Conservation (phyloP, 495 filamentous ascomycete species). For the Aspergillus hancockii region DNA sequence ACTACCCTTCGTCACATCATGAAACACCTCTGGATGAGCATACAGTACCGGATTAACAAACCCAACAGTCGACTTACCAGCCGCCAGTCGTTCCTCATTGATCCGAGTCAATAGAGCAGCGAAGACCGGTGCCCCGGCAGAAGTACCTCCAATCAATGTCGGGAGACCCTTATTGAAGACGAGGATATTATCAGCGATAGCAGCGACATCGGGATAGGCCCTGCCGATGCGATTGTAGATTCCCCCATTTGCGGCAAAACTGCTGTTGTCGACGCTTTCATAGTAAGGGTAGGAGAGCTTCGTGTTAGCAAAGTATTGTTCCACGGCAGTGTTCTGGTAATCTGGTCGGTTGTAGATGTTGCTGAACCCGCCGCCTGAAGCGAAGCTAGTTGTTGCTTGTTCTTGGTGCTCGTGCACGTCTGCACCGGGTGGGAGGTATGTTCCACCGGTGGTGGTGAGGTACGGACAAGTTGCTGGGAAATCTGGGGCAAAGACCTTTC, state of each 20-base stretch:
- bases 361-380: conserved; percentile 67
- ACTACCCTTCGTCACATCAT: conserved; percentile 60
- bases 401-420: conserved; percentile 39
- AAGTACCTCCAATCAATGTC: conserved; percentile 53
- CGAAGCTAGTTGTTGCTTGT: conserved; percentile 45
- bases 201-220: conserved; percentile 65
- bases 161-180: conserved; percentile 44
- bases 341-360: conserved; percentile 62
- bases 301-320: conserved; percentile 47
- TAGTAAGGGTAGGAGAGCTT: conserved; percentile 46
- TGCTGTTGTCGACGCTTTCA: conserved; percentile 37
- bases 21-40: conserved; percentile 58
- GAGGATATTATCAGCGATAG: conserved; percentile 58
- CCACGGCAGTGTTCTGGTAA: conserved; percentile 58
- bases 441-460: conserved; percentile 53
- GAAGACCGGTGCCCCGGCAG: conserved; percentile 58
- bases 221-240: conserved; percentile 62
- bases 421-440: conserved; percentile 40
- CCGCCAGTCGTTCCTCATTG: conserved; percentile 61
- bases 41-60: conserved; percentile 65
- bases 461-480: conserved; percentile 55
- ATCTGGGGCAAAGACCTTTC: conserved; percentile 48
- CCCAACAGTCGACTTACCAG: conserved; percentile 57
- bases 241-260: conserved; percentile 42
- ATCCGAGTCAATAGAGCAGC: conserved; percentile 60